Base-by-base conservation (phyloP, 2,329 filamentous ascomycete species). In the Arthrocladium fulminans region DNA sequence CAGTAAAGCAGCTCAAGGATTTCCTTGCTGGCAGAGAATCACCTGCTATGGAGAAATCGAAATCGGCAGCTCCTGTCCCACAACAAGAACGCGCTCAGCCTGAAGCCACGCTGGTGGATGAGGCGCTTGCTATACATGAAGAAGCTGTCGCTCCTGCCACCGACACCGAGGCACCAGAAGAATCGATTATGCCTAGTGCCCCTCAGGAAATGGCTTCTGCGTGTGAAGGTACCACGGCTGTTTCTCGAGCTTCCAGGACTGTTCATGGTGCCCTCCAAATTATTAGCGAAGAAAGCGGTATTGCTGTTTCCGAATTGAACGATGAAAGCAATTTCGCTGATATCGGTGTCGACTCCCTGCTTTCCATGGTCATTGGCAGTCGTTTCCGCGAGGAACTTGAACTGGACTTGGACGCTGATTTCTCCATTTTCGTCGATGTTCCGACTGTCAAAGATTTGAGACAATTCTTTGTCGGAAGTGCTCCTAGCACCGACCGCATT, bases 321-420 rank as follows among this genome's bases (percentile, higher is more conserved):
- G 76, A 80, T 46, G 74, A 77, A 45, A 71, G 77, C 45, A 73
- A 75, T 42, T 81, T 80, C 55, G 76, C 79, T 55, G 78, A 80
- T 57, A 73, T 80, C 20, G 77, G 77, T 51, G 76, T 81, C 25
- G 77, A 81, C 62, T 80, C 77, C 6, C 67, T 81, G 15, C 72
- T 81, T 54, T 79, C 77, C 1, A 59, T 81, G 49, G 79, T 76
- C 24, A 77, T 80, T 54, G 79, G 76, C 37, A 76, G 77, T 54
- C 75, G 75, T 58, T 79, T 80, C 65, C 74, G 77, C 34, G 77
- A 81, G 59, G 77, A 80, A 38, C 68, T 80, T 20, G 73, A 77
- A 51, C 65, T 80, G 52, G 77, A 80, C 45, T 73, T 80, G 48
- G 72, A 74, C 48, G 76, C 76, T 8, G 73, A 73, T 23, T 65